Base-by-base conservation (phyloP, 2,329 filamentous ascomycete genomes). In the Fusarium globosum region DNA sequence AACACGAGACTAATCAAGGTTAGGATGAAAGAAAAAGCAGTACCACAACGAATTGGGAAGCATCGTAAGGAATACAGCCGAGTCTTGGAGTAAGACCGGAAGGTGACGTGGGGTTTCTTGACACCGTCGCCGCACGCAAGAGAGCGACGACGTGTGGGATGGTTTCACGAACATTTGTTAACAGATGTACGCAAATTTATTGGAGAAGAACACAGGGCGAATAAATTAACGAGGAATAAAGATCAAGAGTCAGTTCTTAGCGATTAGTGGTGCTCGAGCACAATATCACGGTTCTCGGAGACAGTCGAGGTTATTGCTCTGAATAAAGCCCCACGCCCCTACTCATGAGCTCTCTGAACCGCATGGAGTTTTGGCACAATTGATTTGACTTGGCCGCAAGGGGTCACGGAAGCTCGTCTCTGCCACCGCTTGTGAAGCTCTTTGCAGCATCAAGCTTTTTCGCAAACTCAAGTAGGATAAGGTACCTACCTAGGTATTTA, bases 171-270 rank as follows among this genome's bases (percentile, higher is more conserved):
- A 23, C 11, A 51, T 9, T 23, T 52, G 3, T 52, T 12, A n/a
- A n/a, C n/a, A n/a, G n/a, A n/a, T 3, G 2, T 23, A 21, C 6
- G 18, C 12, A 26, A 7, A 7, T 4, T 8, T 11, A 4, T 36
- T 8, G 1, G 6, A 15, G 16, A 23, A 15, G 13, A 15, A 7
- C 8, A 6, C 8, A 6, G 8, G 9, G 7, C 13, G 3, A 5
- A 13, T 21, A 13, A 8, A 13, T 3, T 11, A 6, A 53, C 7
- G 18, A 11, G 10, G 13, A 8, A 6, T 0, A 11, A 26, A 20
- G 33, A 38, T 21, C 16, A 26, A 28, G 18, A 21, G 21, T 8
- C 13, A 21, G 21, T 35, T 20, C 21, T 14, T 8, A 20, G 15
- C 6, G 11, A 12, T 14, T 35, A 6, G 11, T 18, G 48, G 30